These are phyloP conservation scores for Penicillium sp. DNA, from an alignment of 2,329 filamentous ascomycete species.

Conservation along the genomic window DNA sequence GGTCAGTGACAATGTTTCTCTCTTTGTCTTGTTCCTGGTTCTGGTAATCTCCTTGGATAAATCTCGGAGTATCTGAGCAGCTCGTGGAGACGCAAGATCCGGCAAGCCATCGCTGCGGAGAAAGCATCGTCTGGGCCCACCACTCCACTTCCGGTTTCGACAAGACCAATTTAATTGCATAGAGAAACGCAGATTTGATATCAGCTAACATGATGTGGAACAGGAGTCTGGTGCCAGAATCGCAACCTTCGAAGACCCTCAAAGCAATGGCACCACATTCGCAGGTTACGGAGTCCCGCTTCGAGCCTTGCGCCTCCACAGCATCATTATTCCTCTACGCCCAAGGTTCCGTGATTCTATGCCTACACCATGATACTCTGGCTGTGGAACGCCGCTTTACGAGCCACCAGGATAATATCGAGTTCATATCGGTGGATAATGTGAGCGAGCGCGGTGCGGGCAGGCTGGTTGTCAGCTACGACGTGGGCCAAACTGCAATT, in stretches of 20 bases:
- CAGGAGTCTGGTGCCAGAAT: constrained; percentile 63
- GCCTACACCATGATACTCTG: constrained; percentile 89
- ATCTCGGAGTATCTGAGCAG: not conserved
- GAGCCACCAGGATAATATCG: constrained; percentile 79
- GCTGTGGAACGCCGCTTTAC: constrained; percentile 86
- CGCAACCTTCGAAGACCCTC: constrained; percentile 56
- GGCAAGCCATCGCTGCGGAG: constrained; percentile 7
- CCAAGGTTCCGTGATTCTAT: constrained; percentile 78
- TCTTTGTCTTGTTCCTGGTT: not conserved
- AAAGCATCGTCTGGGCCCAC: constrained; percentile 2
- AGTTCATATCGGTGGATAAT: constrained; percentile 86
- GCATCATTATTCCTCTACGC: constrained; percentile 89
- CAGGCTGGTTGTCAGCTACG: constrained; percentile 87
- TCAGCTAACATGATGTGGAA: constrained; percentile 58
- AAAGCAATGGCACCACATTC: constrained; percentile 49
- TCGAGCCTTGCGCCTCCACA: constrained; percentile 88
- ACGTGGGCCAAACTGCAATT: constrained; percentile 86
- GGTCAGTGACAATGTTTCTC: constrained; percentile 22
- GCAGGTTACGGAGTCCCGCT: constrained; percentile 53
- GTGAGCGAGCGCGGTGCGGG: constrained; percentile 84
- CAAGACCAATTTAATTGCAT: not conserved
- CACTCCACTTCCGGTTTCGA: not conserved
- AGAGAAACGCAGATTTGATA: constrained; percentile 50
- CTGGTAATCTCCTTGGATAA: not conserved
- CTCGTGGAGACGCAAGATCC: not conserved